Evolutionary conservation across 352 stramenopile genomes (phyloP).

Genomic region (Pythium pectinolyticum): DNA sequence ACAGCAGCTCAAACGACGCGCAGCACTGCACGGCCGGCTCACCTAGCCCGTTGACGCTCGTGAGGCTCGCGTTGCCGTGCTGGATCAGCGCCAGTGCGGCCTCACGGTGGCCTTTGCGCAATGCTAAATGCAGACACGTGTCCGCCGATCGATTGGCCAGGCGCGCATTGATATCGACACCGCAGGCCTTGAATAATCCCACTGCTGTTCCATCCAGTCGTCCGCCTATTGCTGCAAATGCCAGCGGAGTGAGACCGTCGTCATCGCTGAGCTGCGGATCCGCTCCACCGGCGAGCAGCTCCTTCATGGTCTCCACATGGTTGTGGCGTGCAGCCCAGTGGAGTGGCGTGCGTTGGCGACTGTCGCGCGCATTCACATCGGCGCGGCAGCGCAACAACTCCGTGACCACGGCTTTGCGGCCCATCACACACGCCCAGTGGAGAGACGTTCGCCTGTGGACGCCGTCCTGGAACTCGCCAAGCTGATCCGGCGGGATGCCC

Average conservation of each 20-base stretch:
- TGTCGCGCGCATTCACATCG: conserved; percentile 65
- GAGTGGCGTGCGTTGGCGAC: conserved; percentile 54
- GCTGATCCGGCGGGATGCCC: conserved; percentile 54
- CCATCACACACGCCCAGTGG: conserved; percentile 79
- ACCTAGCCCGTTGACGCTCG: conserved; percentile 50
- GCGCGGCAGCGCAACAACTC: conserved; percentile 50
- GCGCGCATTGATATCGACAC: conserved; percentile 48
- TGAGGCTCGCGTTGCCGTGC: conserved; percentile 54
- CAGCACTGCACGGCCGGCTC: conserved; percentile 71
- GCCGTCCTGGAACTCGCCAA: conserved; percentile 71
- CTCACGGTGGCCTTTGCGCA: conserved; percentile 59
- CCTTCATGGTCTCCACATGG: conserved; percentile 49
- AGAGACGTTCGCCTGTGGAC: conserved; percentile 60
- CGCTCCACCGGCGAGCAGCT: conserved; percentile 51
- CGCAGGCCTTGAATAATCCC: conserved; percentile 51
- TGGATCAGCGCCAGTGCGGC: conserved; percentile 64
- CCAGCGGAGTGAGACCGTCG: conserved; percentile 64
- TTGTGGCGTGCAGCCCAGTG: conserved; percentile 82
- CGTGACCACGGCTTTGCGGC: conserved; percentile 46
- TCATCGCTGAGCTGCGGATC: conserved; percentile 56
- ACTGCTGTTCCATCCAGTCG: conserved; percentile 48
- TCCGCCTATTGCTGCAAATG: conserved; percentile 59
- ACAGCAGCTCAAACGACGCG: conserved; percentile 72
- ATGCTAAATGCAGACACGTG: conserved; percentile 70
- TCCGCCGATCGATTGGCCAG: conserved; percentile 55